A percentile compares a stretch with the other conserved stretches of the same genome.
These are phyloP conservation scores for Xylaria sp. DNA, from an alignment of 2,329 filamentous ascomycete genomes.

Conservation along the genomic window DNA sequence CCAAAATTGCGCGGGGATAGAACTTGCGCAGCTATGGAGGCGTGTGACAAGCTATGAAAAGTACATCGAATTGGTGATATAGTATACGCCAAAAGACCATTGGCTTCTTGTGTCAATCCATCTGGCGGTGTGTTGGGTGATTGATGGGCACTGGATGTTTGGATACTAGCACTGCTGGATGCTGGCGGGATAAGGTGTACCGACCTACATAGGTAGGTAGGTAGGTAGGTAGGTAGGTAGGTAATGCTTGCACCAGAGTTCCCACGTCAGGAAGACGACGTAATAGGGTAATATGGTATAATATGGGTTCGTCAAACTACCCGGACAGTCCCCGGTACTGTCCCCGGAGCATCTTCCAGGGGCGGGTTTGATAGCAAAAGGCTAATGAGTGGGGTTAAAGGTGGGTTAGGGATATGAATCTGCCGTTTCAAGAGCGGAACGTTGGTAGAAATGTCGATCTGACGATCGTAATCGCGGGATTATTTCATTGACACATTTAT, in stretches of 20 bases:
- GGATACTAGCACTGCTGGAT: background rate
- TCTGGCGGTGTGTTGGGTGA: slow-evolving; percentile 19
- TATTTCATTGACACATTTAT: slow-evolving; percentile 2
- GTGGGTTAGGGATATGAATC: slow-evolving; percentile 20
- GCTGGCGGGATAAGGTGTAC: background rate
- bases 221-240: background rate
- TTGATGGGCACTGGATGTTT: background rate
- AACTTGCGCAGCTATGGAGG: slow-evolving; percentile 32
- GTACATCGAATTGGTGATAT: slow-evolving; percentile 43
- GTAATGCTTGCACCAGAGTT: slow-evolving; percentile 10
- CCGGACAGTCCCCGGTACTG: slow-evolving; percentile 9
- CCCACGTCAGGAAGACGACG: slow-evolving; percentile 22
- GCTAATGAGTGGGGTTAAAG: slow-evolving; percentile 22
- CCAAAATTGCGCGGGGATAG: background rate
- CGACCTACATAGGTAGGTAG: background rate
- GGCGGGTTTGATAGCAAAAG: slow-evolving; percentile 9
- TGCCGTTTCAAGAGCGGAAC: slow-evolving; percentile 24
- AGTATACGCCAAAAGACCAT: background rate
- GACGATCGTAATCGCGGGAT: slow-evolving; percentile 45
- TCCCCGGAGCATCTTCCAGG: background rate
- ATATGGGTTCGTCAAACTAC: slow-evolving; percentile 24
- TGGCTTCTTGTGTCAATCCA: background rate
- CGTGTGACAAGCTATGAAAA: slow-evolving; percentile 35
- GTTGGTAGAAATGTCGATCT: slow-evolving; percentile 45
- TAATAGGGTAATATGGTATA: slow-evolving; percentile 14